A percentile compares a stretch with the other conserved stretches of the same genome.
Conservation (phyloP, 139 green algal genomes). For the Pseudopediastrum boryanum region DNA sequence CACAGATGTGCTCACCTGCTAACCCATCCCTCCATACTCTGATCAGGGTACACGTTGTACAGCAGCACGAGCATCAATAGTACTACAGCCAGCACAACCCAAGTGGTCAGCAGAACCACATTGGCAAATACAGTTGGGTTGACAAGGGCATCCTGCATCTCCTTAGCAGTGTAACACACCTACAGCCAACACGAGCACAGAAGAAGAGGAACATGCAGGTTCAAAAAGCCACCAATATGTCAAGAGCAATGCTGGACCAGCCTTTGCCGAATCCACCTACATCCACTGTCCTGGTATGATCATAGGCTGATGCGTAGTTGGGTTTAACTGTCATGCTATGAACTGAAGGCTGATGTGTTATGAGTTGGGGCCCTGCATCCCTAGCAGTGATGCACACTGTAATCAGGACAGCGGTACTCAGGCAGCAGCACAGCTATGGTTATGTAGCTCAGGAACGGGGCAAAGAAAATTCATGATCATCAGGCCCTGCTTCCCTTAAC, state of each 20-base stretch:
- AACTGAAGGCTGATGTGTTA: no score
- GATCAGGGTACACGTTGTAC: constrained; percentile 39
- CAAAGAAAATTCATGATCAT: no score
- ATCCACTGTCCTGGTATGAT: not conserved
- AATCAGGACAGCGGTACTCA: no score
- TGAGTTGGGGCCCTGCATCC: no score
- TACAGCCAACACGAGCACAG: no score
- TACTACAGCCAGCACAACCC: not conserved
- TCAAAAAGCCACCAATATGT: not conserved
- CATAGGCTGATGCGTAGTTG: no score
- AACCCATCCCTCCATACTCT: constrained; percentile 16
- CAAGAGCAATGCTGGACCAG: not conserved
- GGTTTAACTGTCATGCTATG: no score
- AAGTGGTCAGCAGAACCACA: constrained; percentile 20
- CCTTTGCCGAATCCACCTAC: not conserved
- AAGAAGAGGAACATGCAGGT: not conserved
- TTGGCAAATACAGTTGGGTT: not conserved
- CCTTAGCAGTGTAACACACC: no score
- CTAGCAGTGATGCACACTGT: no score
- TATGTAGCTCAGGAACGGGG: no score
- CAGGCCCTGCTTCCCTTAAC: no score
- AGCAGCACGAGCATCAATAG: constrained; percentile 25
- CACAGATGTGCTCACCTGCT: constrained; percentile 13
- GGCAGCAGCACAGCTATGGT: no score
- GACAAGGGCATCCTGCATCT: not conserved